Conservation (phyloP, 805 yeast genomes). For the Suhomyces tanzawaensis region DNA sequence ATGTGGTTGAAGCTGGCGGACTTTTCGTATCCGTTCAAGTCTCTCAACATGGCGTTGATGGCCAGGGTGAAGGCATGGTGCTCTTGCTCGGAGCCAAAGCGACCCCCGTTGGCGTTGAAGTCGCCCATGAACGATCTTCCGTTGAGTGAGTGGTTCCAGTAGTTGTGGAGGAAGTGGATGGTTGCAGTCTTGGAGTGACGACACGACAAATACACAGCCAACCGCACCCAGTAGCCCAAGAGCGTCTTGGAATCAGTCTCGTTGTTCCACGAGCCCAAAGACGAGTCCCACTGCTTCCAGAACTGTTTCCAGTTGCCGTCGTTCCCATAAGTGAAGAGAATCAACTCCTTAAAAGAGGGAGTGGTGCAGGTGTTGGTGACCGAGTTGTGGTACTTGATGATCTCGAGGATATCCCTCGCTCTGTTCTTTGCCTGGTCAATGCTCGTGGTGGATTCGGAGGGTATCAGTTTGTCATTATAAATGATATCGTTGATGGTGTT, state of each 20-base stretch:
- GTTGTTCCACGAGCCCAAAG: constrained; percentile 10
- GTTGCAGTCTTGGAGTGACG: constrained; percentile 25
- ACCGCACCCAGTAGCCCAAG: constrained; percentile 28
- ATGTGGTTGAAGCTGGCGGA: constrained; percentile 46
- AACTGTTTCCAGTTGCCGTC: constrained; percentile 36
- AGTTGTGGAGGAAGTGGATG: constrained; percentile 25
- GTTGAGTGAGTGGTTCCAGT: constrained; percentile 26
- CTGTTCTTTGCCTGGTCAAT: constrained; percentile 24
- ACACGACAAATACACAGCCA: constrained; percentile 31
- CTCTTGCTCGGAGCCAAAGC: constrained; percentile 22
- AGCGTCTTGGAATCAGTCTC: constrained; percentile 1
- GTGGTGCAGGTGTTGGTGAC: constrained; percentile 9
- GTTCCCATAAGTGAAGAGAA: constrained; percentile 37
- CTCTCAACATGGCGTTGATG: constrained; percentile 15
- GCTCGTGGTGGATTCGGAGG: neutral
- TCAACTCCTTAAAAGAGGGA: constrained; percentile 29
- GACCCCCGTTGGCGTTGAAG: constrained; percentile 12
- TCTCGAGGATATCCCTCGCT: constrained; percentile 27
- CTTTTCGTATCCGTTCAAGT: constrained; percentile 34
- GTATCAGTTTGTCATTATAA: constrained; percentile 13
- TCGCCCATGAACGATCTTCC: constrained; percentile 26
- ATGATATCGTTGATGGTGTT: constrained; percentile 23
- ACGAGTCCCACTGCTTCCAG: constrained; percentile 39
- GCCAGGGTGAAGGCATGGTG: constrained; percentile 22
- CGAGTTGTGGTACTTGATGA: constrained; percentile 22